Conservation (phyloP, 352 stramenopile species). For the Phytophthora rubi region DNA sequence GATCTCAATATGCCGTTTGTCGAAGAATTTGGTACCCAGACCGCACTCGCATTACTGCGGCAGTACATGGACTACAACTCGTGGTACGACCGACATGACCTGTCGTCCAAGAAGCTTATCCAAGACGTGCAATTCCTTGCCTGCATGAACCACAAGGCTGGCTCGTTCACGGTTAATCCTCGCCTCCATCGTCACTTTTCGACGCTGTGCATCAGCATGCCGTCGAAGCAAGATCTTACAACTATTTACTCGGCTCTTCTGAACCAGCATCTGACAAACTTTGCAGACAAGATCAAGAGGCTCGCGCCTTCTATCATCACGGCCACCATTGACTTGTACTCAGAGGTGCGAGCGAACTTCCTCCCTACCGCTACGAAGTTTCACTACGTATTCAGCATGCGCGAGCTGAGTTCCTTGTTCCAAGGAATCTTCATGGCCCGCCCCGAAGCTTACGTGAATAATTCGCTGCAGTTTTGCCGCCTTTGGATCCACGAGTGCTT, state of each 20-base stretch:
- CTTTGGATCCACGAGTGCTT: conserved; percentile 93
- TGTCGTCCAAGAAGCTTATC: conserved; percentile 88
- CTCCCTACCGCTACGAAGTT: conserved; percentile 92
- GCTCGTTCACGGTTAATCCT: conserved; percentile 88
- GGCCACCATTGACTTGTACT: conserved; percentile 87
- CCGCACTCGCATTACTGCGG: conserved; percentile 85
- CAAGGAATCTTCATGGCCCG: conserved; percentile 80
- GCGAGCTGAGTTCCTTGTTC: conserved; percentile 89
- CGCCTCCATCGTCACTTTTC: conserved; percentile 91
- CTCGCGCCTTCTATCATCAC: conserved; percentile 67
- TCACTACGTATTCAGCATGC: conserved; percentile 94
- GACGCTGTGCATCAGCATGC: conserved; percentile 76
- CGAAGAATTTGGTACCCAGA: conserved; percentile 92
- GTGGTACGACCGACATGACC: conserved; percentile 92
- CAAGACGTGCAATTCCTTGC: conserved; percentile 89
- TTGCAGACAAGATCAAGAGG: conserved; percentile 84
- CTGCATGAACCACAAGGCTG: conserved; percentile 93
- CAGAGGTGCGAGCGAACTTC: conserved; percentile 78
- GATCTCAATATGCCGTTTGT: conserved; percentile 91
- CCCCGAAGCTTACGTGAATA: conserved; percentile 68
- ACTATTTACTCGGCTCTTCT: conserved; percentile 78
- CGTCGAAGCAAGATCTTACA: conserved; percentile 64
- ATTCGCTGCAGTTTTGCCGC: conserved; percentile 69
- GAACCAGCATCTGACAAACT: conserved; percentile 68
- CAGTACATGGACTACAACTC: conserved; percentile 93